Percentiles rank a stretch among this genome's conserved stretches.
phyloP scores from a whole-genome alignment of 495 filamentous ascomycete genomes.

The Neurospora sp. region DNA sequence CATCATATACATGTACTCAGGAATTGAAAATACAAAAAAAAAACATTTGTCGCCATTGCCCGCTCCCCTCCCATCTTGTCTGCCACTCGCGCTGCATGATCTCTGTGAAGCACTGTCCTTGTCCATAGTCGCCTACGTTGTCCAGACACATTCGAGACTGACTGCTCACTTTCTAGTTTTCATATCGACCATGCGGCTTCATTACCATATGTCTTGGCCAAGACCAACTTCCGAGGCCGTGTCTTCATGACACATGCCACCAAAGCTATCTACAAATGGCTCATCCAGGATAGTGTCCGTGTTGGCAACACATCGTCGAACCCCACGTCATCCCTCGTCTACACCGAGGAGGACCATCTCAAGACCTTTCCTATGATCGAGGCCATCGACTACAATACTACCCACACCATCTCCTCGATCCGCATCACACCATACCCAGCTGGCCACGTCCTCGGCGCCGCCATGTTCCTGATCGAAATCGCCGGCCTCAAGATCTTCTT shows the following conservation, averaged over 20 bases:
- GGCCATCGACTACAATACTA: conserved; percentile 96
- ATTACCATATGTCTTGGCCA: conserved; percentile 90
- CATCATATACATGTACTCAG: conserved; percentile 20
- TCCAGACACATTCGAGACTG: conserved; percentile 12
- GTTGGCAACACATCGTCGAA: conserved; percentile 74
- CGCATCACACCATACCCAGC: conserved; percentile 94
- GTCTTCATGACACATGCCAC: conserved; percentile 99
- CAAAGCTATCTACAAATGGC: conserved; percentile 99
- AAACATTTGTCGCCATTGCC: conserved; percentile 16
- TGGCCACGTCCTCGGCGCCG: conserved; percentile 93
- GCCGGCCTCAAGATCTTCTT: conserved; percentile 93
- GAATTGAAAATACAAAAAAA: conserved; percentile 26
- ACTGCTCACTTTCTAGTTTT: conserved; percentile 51
- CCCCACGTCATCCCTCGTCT: conserved; percentile 62
- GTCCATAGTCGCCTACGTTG: not conserved
- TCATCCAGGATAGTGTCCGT: conserved; percentile 91
- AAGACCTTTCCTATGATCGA: conserved; percentile 89
- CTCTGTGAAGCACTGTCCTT: conserved; percentile 4
- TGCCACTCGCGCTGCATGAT: conserved; percentile 7
- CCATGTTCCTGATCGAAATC: conserved; percentile 96
- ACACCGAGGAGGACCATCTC: conserved; percentile 88
- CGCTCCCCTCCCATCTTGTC: conserved; percentile 6
- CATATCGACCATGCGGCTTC: conserved; percentile 96
- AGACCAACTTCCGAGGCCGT: conserved; percentile 92
- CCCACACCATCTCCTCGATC: conserved; percentile 90